Evolutionary conservation across 257 asterid genomes (phyloP).

Genomic region (Gentiana dahurica): DNA sequence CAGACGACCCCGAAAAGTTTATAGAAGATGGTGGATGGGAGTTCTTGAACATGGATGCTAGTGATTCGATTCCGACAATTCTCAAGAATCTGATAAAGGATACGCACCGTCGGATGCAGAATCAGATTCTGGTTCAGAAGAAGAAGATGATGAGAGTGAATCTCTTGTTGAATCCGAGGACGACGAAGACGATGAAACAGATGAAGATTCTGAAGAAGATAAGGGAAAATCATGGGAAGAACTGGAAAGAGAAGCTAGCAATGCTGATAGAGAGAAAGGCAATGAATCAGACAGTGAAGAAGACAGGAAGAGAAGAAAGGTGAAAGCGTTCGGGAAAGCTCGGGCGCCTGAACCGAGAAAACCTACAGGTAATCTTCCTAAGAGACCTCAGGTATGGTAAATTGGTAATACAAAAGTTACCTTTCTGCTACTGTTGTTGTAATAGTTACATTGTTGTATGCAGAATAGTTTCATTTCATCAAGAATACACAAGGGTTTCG

Average conservation of each 20-base stretch:
- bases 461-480: too few relatives aligned
- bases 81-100: conserved; percentile 7
- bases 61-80: conserved; percentile 11
- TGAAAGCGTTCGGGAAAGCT: conserved; percentile 9
- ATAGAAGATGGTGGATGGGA: conserved; percentile 16
- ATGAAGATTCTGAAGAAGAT: conserved; percentile 8
- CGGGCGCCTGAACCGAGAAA: conserved; percentile 24
- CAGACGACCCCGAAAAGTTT: conserved; percentile 8
- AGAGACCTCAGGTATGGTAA: conserved; percentile 34
- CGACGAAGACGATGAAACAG: conserved; percentile 8
- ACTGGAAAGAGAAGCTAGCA: conserved; percentile 9
- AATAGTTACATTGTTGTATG: too few relatives aligned
- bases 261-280: conserved; percentile 9
- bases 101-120: conserved; percentile 7
- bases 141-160: conserved; percentile 8
- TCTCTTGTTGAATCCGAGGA: conserved; percentile 12
- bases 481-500: too few relatives aligned
- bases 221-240: conserved; percentile 10
- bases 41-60: conserved; percentile 10
- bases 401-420: neutral
- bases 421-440: neutral
- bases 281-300: conserved; percentile 10
- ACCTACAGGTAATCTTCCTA: conserved; percentile 22
- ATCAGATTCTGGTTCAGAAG: conserved; percentile 7
- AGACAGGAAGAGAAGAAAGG: conserved; percentile 11